phyloP scores from a whole-genome alignment of 2,329 filamentous ascomycete species.

The Didymella exigua region DNA sequence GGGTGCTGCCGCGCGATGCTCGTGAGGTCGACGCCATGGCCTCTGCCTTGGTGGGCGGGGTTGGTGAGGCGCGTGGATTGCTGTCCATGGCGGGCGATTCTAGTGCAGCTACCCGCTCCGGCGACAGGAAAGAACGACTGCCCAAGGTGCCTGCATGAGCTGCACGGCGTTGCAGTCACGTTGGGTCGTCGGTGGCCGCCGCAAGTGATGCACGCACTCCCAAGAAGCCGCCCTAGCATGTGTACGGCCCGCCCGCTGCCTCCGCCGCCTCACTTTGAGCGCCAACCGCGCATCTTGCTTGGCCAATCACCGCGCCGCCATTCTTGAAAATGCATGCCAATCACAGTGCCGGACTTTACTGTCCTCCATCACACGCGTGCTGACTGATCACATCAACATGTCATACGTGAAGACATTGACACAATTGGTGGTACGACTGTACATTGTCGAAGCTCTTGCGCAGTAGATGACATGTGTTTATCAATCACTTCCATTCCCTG shows the following conservation, averaged over 20 bases:
- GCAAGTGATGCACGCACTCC: constrained; percentile 16
- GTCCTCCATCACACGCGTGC: constrained; percentile 3
- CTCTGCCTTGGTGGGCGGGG: constrained; percentile 38
- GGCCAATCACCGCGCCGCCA: constrained; percentile 5
- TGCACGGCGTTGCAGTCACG: constrained; percentile 20
- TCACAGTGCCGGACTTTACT: neutral
- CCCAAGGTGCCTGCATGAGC: constrained; percentile 29
- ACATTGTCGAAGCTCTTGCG: too few species aligned
- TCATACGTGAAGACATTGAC: too few species aligned
- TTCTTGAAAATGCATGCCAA: constrained; percentile 12
- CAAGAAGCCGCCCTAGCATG: constrained; percentile 12
- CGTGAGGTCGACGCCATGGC: constrained; percentile 37
- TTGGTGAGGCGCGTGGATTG: constrained; percentile 32
- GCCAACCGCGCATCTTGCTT: constrained; percentile 7
- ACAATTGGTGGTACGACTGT: too few species aligned
- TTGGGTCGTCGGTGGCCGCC: constrained; percentile 23
- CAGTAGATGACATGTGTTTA: neutral
- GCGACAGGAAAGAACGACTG: constrained; percentile 14
- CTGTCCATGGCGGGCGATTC: constrained; percentile 36
- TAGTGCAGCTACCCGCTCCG: constrained; percentile 21
- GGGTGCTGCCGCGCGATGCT: constrained; percentile 34
- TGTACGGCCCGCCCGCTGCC: constrained; percentile 1
- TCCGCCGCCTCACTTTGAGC: constrained; percentile 13
- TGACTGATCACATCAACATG: too few species aligned
- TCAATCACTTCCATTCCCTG: too few species aligned